Conservation (phyloP, 768 basidiomycete species). For the Russula brevipes region DNA sequence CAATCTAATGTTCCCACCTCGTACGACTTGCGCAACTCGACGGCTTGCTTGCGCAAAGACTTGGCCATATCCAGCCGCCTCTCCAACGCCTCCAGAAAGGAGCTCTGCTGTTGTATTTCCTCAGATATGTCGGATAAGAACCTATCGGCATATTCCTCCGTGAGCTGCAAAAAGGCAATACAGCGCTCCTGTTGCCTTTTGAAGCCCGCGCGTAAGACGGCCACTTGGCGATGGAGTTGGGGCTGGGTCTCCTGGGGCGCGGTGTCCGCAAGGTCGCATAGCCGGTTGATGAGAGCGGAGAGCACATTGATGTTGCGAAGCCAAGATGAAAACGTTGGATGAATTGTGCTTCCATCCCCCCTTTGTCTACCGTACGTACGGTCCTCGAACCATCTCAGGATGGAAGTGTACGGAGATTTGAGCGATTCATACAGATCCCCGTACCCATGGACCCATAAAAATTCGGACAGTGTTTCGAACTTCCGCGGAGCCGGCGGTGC, state of each 20-base stretch:
- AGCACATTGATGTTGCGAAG: not conserved
- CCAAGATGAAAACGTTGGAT: not conserved
- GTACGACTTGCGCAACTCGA: not conserved
- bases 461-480: too few relatives aligned
- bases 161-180: not conserved
- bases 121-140: conserved; percentile 2
- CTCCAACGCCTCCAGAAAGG: not conserved
- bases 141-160: not conserved
- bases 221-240: not conserved
- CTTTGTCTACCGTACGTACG: too few relatives aligned
- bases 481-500: too few relatives aligned
- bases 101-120: conserved; percentile 3
- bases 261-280: not conserved
- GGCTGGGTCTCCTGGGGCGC: not conserved
- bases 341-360: too few relatives aligned
- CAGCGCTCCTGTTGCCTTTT: not conserved
- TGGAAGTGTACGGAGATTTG: too few relatives aligned
- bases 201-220: not conserved
- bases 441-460: too few relatives aligned
- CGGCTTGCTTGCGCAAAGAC: not conserved
- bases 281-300: not conserved
- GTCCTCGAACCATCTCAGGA: too few relatives aligned
- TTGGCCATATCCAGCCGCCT: not conserved
- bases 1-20: not conserved
- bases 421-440: too few relatives aligned